Conservation (phyloP, 1,284 basidiomycete genomes). For the Ceratobasidium sp. region DNA sequence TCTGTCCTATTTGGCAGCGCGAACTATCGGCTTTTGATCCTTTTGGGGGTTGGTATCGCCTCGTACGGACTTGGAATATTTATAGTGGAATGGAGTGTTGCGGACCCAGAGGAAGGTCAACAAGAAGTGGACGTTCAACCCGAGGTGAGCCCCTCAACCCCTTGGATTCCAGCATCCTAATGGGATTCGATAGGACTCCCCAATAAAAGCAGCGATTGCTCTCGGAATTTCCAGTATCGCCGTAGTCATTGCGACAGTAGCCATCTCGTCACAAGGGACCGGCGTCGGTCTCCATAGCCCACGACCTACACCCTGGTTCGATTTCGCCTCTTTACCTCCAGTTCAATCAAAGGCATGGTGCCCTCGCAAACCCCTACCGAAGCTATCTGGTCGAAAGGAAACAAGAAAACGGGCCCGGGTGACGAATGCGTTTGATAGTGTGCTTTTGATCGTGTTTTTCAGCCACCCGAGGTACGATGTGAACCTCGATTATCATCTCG, state of each 20-base stretch:
- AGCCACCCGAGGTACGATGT: slow-evolving; percentile 58
- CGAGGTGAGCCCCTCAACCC: slow-evolving; percentile 1
- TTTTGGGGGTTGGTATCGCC: slow-evolving; percentile 11
- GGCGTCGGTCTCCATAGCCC: slow-evolving; percentile 31
- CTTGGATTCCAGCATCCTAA: not conserved
- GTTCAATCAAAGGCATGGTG: slow-evolving; percentile 34
- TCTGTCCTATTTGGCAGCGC: not conserved
- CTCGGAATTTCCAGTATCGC: slow-evolving; percentile 13
- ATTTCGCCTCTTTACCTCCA: slow-evolving; percentile 24
- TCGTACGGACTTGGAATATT: slow-evolving; percentile 28
- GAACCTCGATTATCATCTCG: slow-evolving; percentile 57
- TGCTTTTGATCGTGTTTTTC: slow-evolving; percentile 59
- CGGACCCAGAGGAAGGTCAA: slow-evolving; percentile 2
- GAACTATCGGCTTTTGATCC: slow-evolving; percentile 8
- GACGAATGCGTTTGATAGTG: slow-evolving; percentile 51
- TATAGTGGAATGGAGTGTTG: not conserved
- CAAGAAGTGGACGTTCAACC: not conserved
- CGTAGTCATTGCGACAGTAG: slow-evolving; percentile 15
- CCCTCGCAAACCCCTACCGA: slow-evolving; percentile 20
- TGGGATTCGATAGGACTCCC: not conserved
- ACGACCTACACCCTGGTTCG: slow-evolving; percentile 29
- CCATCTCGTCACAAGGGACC: slow-evolving; percentile 13
- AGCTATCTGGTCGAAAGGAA: slow-evolving; percentile 27
- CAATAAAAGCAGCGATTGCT: slow-evolving; percentile 16
- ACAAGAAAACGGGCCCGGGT: slow-evolving; percentile 27